phyloP scores from a whole-genome alignment of 495 filamentous ascomycete species.

The Neurospora sp. region DNA sequence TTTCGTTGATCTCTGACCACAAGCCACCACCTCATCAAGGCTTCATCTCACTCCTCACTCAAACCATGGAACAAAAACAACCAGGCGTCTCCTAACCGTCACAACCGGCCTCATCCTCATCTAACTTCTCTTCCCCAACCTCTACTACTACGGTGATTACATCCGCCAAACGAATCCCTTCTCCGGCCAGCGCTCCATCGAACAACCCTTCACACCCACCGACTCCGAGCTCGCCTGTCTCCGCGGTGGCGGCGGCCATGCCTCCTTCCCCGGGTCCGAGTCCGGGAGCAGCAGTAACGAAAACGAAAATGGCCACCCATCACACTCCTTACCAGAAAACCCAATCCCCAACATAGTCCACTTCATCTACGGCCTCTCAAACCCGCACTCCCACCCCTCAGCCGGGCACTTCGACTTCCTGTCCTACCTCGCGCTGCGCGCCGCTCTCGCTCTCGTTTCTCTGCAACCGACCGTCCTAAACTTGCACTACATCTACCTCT shows the following conservation, averaged over 20 bases:
- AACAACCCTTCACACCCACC: slow-evolving; percentile 28
- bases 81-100: slow-evolving; percentile 11
- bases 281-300: background rate
- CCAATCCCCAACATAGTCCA: slow-evolving; percentile 36
- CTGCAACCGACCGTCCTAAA: slow-evolving; percentile 31
- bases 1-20: background rate
- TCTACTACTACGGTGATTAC: slow-evolving; percentile 26
- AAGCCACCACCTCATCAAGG: background rate
- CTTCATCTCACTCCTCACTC: background rate
- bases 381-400: slow-evolving; percentile 25
- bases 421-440: slow-evolving; percentile 34
- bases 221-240: slow-evolving; percentile 30
- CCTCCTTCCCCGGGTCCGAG: background rate
- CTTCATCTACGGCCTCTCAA: slow-evolving; percentile 35
- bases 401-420: slow-evolving; percentile 35
- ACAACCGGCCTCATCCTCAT: slow-evolving; percentile 16
- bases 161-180: slow-evolving; percentile 31
- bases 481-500: slow-evolving; percentile 39
- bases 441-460: slow-evolving; percentile 33
- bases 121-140: slow-evolving; percentile 16
- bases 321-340: background rate
- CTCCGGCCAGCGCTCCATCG: slow-evolving; percentile 30
- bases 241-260: slow-evolving; percentile 10
- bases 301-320: background rate
- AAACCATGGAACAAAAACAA: background rate